phyloP scores from a whole-genome alignment of 805 yeast species.

The Barnettozyma sucrosica region DNA sequence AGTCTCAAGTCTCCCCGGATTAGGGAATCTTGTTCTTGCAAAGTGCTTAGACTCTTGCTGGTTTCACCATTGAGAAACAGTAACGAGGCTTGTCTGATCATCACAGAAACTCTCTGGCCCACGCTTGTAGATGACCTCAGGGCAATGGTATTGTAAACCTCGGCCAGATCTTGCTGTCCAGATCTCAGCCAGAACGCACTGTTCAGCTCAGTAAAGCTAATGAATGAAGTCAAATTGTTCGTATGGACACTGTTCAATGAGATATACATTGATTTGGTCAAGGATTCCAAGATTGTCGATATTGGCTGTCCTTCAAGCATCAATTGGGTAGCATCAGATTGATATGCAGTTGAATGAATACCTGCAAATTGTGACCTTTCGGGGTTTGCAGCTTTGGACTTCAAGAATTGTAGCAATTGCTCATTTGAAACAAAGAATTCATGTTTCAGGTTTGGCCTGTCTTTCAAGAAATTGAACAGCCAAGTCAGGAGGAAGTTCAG shows the following conservation, averaged over 20 bases:
- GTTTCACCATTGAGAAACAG: slow-evolving; percentile 35
- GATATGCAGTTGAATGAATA: slow-evolving; percentile 53
- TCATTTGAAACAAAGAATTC: slow-evolving; percentile 52
- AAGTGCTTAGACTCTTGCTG: slow-evolving; percentile 32
- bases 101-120: slow-evolving; percentile 35
- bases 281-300: slow-evolving; percentile 44
- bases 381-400: slow-evolving; percentile 26
- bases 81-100: slow-evolving; percentile 35
- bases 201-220: slow-evolving; percentile 40
- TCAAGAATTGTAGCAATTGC: slow-evolving; percentile 56
- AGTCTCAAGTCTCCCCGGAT: slow-evolving; percentile 23
- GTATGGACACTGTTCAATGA: slow-evolving; percentile 41
- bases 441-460: slow-evolving; percentile 53
- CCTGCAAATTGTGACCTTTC: slow-evolving; percentile 15
- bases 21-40: slow-evolving; percentile 30
- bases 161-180: slow-evolving; percentile 43
- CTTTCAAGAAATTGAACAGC: slow-evolving; percentile 41
- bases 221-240: slow-evolving; percentile 27
- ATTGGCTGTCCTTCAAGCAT: slow-evolving; percentile 47
- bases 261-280: slow-evolving; percentile 50
- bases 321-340: slow-evolving; percentile 54
- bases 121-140: slow-evolving; percentile 32
- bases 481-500: slow-evolving; percentile 27
- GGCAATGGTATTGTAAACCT: slow-evolving; percentile 43
- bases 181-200: slow-evolving; percentile 46